phyloP scores from a whole-genome alignment of 208 protist species.

The Trichomonas tenax region DNA sequence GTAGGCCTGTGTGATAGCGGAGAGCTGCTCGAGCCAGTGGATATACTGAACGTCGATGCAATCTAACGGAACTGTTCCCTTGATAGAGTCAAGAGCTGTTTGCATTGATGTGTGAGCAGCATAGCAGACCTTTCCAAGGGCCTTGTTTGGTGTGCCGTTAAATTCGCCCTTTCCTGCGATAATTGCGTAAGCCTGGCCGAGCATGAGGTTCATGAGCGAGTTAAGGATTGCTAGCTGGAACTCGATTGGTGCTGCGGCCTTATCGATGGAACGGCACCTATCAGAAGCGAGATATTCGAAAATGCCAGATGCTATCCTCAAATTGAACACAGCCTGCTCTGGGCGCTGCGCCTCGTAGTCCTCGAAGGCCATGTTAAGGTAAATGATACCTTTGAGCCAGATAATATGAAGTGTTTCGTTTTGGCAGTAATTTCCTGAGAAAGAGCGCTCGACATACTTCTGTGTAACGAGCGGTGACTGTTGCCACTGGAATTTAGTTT shows the following conservation, averaged over 20 bases:
- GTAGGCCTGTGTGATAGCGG: background rate
- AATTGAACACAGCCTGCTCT: background rate
- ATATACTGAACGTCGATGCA: background rate
- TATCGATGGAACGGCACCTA: background rate
- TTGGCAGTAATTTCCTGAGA: background rate
- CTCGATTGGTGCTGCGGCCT: background rate
- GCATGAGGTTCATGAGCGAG: background rate
- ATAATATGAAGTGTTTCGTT: background rate
- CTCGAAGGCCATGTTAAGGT: background rate
- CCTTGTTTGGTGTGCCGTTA: background rate
- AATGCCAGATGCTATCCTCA: background rate
- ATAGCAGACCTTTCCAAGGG: background rate
- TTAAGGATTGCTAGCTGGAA: background rate
- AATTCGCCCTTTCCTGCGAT: background rate
- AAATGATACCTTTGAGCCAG: background rate
- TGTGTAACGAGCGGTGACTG: background rate
- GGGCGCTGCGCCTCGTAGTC: too few species aligned
- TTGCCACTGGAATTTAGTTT: background rate
- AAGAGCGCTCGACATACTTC: background rate
- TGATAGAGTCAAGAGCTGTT: background rate
- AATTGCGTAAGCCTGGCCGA: background rate
- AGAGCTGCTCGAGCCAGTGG: background rate
- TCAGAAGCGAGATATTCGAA: background rate
- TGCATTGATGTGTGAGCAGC: background rate
- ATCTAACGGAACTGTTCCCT: background rate